These are phyloP conservation scores for Ascochyta pisi DNA, from an alignment of 2,329 filamentous ascomycete genomes.

Conservation along the genomic window DNA sequence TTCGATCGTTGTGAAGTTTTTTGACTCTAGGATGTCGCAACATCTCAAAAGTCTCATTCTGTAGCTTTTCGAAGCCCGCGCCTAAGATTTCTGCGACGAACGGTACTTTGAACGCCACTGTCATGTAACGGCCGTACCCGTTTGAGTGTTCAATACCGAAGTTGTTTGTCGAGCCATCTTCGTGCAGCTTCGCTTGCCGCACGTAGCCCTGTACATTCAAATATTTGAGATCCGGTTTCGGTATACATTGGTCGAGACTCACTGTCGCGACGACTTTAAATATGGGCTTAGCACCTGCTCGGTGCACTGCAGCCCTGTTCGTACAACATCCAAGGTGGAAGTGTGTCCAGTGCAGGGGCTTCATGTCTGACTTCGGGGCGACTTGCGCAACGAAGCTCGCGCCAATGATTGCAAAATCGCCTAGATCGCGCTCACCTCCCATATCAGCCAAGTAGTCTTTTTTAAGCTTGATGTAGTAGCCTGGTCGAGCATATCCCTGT, in stretches of 20 bases:
- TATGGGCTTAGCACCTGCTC: constrained; percentile 60
- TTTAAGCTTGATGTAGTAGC: constrained; percentile 80
- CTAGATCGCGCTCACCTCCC: constrained; percentile 70
- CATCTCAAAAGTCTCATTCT: constrained; percentile 73
- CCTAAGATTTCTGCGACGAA: constrained; percentile 82
- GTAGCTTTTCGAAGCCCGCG: constrained; percentile 77
- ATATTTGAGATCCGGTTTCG: constrained; percentile 52
- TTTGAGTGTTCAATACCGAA: constrained; percentile 34
- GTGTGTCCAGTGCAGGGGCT: constrained; percentile 73
- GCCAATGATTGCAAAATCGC: constrained; percentile 82
- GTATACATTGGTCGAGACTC: constrained; percentile 56
- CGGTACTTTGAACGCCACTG: constrained; percentile 69
- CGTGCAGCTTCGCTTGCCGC: constrained; percentile 35
- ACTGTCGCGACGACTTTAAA: constrained; percentile 71
- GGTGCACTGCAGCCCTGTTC: constrained; percentile 67
- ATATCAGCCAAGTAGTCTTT: constrained; percentile 83
- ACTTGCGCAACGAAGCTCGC: constrained; percentile 72
- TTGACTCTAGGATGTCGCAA: constrained; percentile 77
- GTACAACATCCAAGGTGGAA: constrained; percentile 80
- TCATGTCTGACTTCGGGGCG: constrained; percentile 62
- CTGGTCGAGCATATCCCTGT: constrained; percentile 36
- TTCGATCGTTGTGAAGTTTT: constrained; percentile 80
- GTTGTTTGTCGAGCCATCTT: constrained; percentile 25
- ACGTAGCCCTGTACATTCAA: constrained; percentile 53
- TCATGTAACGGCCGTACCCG: constrained; percentile 41